phyloP scores from a whole-genome alignment of 345 rosid species.

The thale cress (Arabidopsis thaliana) region TAIR10.1 NC_003070.9:5585001-5585500 shows the following conservation, averaged over 20 bases:
- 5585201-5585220: slow-evolving; percentile 15
- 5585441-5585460: slow-evolving; percentile 39
- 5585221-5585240: slow-evolving; percentile 2
- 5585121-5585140: slow-evolving; percentile 19
- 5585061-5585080: slow-evolving; percentile 43
- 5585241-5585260: slow-evolving; percentile 9
- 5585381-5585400: slow-evolving; percentile 47
- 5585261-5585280: background rate
- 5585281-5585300: background rate
- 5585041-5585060: slow-evolving; percentile 41
- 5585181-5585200: slow-evolving; percentile 4
- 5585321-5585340: slow-evolving; percentile 19
- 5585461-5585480: slow-evolving; percentile 30
- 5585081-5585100: slow-evolving; percentile 37
- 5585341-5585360: slow-evolving; percentile 53
- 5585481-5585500: slow-evolving; percentile 32
- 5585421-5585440: slow-evolving; percentile 30
- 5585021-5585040: slow-evolving; percentile 8
- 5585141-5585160: slow-evolving; percentile 28
- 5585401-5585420: slow-evolving; percentile 43
- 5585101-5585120: slow-evolving; percentile 35
- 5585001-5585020: background rate
- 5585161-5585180: background rate
- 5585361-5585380: slow-evolving; percentile 43
- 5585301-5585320: slow-evolving; percentile 16